Evolutionary conservation across 257 asterid genomes (phyloP), one percentile per base, ranked within the genome.

Genomic region (Jacaranda mimosifolia): DNA sequence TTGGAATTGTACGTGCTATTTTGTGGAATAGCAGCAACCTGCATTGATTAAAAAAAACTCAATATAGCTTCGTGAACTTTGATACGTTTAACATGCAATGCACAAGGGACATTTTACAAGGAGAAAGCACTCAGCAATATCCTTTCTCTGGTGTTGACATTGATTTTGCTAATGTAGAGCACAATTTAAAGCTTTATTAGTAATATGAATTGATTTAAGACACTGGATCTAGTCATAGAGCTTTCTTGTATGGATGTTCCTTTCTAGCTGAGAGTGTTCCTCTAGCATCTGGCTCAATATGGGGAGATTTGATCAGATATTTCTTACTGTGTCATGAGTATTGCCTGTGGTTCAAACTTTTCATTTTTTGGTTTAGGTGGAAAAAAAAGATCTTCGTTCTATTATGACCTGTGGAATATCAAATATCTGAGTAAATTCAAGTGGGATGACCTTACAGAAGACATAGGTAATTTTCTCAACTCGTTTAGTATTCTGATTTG

Each of bases 361-460:
- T 63, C 14, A 14, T 79, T 49, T 52, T 77, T 38, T 69, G 79
- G 70, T 72, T 55, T 81, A 96, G 99, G 99, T 84, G 99, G 98
- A 77, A 88, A 68, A 88, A 96, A 93, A 85, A 87, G 93, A 84
- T 93, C 98, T 64, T 14, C 89, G 55, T 93, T 95, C 84, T 89
- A 91, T 76, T 96, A 93, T 43, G 99, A 96, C 77, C 74, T 91
- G 46, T 96, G 99, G 98, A 96, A 96, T 83, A 88, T 96, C 87
- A 96, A 96, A 79, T 96, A 96, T 84, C 83, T 93, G 86, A 91
- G 98, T 78, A 96, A 96, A 85, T 90, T 96, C 87, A 96, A 91
- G 89, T 96, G 99, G 98, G 98, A 96, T 70, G 96, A 96, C 87
- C 97, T 93, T 80, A 91, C 92, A 6, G 96, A 83, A 72, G 99